Evolutionary conservation across 768 basidiomycete species (phyloP).

Genomic region (Candolleomyces eurysporus): DNA sequence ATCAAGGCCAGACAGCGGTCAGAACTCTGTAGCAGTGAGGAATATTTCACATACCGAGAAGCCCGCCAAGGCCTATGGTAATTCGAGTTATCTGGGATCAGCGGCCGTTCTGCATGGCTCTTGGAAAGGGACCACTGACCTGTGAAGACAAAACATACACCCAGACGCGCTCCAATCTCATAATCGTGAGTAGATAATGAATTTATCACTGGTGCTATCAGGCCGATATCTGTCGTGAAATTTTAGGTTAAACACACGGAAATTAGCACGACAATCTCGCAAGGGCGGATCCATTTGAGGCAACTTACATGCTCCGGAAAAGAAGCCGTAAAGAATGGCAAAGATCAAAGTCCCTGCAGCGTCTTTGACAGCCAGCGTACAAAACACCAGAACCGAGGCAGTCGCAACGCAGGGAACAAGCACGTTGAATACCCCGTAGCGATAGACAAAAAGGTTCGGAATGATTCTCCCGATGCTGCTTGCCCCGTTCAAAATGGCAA

Average conservation of each 20-base stretch:
- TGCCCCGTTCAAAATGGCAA: conserved; percentile 52
- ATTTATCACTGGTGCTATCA: conserved; percentile 44
- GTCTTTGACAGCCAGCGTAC: conserved; percentile 38
- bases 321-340: conserved; percentile 45
- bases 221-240: conserved; percentile 31
- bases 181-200: conserved; percentile 41
- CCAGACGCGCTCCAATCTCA: conserved; percentile 57
- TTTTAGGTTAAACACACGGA: conserved; percentile 8
- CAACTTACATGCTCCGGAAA: conserved; percentile 43
- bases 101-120: not conserved
- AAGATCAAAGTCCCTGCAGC: conserved; percentile 35
- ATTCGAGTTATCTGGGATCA: conserved; percentile 3
- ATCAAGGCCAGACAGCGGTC: not conserved
- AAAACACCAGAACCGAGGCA: conserved; percentile 38
- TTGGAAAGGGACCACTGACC: conserved; percentile 25
- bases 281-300: not conserved
- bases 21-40: not conserved
- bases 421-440: conserved; percentile 40
- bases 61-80: conserved; percentile 36
- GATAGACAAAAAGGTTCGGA: conserved; percentile 39
- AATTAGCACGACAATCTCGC: not conserved
- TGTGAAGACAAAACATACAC: conserved; percentile 47
- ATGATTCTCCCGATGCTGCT: conserved; percentile 47
- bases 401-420: conserved; percentile 30
- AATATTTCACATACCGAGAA: conserved; percentile 29